Evolutionary conservation across 2,329 filamentous ascomycete species (phyloP), one percentile per base, ranked within the genome.

Genomic region (Verticillium dahliae): DNA sequence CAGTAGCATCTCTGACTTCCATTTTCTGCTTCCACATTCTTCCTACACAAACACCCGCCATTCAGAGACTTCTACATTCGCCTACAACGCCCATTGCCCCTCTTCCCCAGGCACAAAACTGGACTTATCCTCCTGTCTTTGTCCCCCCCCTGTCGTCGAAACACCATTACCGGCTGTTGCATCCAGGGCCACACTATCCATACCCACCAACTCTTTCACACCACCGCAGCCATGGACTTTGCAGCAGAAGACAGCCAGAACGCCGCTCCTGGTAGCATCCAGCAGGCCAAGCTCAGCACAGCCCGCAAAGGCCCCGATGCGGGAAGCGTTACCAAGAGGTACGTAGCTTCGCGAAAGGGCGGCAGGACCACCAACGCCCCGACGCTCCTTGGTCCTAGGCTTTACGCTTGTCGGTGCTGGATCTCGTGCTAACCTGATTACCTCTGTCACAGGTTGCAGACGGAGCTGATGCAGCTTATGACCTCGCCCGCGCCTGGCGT

Each of bases 401-500:
- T 27, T 27, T 52, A 11, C 45, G 45, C 45, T 52, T 52, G 45
- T 52, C 45, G 11, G 11, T 2, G 4, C 45, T n/a, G n/a, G 45
- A 52, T 18, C 45, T 18, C 3, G 39, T 35, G 56, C 61, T 64
- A 39, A 63, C 62, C 31, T 31, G 31, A n/a, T 3, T 34, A 22
- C 9, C 38, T 31, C 27, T 35, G 13, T 35, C 22, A 35, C 72
- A 98, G 95, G 70, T 84, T 99, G 62, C 95, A 99, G 78, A 96
- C 93, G 57, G 95, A 99, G 78, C 85, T 99, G 68, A 98, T 99
- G 94, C 90, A 95, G 75, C 87, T 99, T 69, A 98, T 99, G 95
- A 93, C 92, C 69, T 93, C 93, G 52, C 89, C 93, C 1, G 93
- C 94, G 0, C 92, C 93, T 14, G 95, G 95, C 67, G 88, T 98